Percentiles rank a stretch among this genome's conserved stretches.
Conservation (phyloP, 164 flowering plant species). For the Vitis rupestris region DNA sequence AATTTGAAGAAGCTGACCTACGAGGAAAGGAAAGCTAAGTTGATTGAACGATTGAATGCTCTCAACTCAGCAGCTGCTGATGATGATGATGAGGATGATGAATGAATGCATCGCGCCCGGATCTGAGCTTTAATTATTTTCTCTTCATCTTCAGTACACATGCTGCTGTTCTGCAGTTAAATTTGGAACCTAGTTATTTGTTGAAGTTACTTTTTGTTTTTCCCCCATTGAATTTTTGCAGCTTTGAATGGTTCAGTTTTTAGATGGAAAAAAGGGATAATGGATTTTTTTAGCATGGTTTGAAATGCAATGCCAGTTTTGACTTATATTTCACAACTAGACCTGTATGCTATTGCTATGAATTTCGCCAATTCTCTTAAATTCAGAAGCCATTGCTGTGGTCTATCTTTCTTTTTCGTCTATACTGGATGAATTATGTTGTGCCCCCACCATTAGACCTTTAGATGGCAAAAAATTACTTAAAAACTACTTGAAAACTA, state of each 20-base stretch:
- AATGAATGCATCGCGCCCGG: conserved; percentile 15
- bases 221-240: not conserved
- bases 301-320: conserved; percentile 14
- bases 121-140: not conserved
- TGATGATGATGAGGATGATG: conserved; percentile 53
- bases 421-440: no score
- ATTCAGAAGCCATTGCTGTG: no score
- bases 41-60: conserved; percentile 63
- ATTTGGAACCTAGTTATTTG: not conserved
- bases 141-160: not conserved
- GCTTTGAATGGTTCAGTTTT: conserved; percentile 1
- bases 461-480: no score
- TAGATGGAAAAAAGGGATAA: not conserved
- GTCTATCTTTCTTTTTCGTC: no score
- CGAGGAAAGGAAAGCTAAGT: conserved; percentile 56
- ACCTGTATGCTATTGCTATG: no score
- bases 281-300: conserved; percentile 2
- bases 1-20: conserved; percentile 68
- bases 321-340: not conserved
- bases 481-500: no score
- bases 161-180: not conserved
- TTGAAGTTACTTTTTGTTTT: not conserved
- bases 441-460: no score
- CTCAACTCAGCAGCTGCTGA: conserved; percentile 52
- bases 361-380: no score